phyloP scores from a whole-genome alignment of 441 rosid species.

The Pelargonium exstipulatum region DNA sequence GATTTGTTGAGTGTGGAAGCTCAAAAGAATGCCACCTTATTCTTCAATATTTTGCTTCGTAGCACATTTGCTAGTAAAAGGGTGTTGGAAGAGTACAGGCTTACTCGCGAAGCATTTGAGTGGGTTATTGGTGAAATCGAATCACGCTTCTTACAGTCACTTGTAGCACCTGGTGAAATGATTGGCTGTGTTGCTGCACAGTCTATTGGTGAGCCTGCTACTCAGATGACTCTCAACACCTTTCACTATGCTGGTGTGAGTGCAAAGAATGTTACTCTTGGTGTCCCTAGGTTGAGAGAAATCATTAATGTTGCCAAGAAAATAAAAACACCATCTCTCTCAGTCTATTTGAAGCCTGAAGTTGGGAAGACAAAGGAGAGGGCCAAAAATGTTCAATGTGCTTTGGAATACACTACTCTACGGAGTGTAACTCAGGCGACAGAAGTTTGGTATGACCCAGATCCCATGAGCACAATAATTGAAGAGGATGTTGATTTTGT shows the following conservation, averaged over 20 bases:
- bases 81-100: conserved; percentile 95
- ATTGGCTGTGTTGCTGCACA: conserved; percentile 99
- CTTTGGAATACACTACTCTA: conserved; percentile 93
- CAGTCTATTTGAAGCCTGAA: conserved; percentile 73
- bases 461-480: conserved; percentile 84
- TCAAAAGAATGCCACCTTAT: conserved; percentile 95
- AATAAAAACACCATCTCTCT: conserved; percentile 92
- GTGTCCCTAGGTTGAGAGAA: conserved; percentile 96
- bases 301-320: conserved; percentile 95
- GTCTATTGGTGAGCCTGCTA: conserved; percentile 99
- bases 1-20: conserved; percentile 95
- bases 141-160: conserved; percentile 81
- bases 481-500: conserved; percentile 92
- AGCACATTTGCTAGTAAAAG: conserved; percentile 98
- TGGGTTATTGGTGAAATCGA: conserved; percentile 99
- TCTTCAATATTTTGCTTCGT: conserved; percentile 89
- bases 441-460: conserved; percentile 99
- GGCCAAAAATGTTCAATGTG: conserved; percentile 96
- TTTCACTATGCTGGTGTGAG: conserved; percentile 99
- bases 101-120: conserved; percentile 93
- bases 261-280: conserved; percentile 98
- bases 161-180: conserved; percentile 98
- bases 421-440: conserved; percentile 96
- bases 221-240: conserved; percentile 98
- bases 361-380: conserved; percentile 77